Conservation (phyloP, 208 protist genomes). For the Trypanosoma avium region DNA sequence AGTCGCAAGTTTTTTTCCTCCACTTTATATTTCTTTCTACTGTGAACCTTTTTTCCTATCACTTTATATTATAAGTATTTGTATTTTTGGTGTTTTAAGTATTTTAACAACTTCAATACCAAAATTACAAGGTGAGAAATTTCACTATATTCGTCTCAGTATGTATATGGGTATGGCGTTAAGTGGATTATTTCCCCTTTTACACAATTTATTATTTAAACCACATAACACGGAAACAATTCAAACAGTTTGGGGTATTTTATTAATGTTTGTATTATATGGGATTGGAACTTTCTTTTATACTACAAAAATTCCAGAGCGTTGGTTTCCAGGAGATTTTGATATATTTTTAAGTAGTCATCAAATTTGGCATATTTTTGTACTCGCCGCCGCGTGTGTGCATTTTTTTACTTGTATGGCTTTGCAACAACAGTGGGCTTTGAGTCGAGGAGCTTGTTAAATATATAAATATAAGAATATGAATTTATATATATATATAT, state of each 20-base stretch:
- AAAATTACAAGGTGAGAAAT: conserved; percentile 17
- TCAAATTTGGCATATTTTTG: conserved; percentile 66
- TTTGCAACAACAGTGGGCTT: conserved; percentile 37
- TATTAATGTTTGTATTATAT: conserved; percentile 47
- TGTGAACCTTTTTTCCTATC: conserved; percentile 33
- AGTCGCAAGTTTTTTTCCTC: conserved; percentile 47
- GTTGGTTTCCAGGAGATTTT: conserved; percentile 46
- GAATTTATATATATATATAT: conserved; percentile 2
- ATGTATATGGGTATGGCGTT: conserved; percentile 38
- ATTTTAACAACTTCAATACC: conserved; percentile 26
- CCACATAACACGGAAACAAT: conserved; percentile 6
- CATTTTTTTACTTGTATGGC: conserved; percentile 49
- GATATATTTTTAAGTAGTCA: conserved; percentile 51
- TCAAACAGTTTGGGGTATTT: conserved; percentile 22
- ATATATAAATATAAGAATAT: too few species aligned
- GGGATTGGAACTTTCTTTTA: conserved; percentile 52
- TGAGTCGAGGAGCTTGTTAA: conserved; percentile 38
- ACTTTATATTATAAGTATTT: conserved; percentile 41
- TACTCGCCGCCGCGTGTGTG: conserved; percentile 44
- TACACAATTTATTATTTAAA: conserved; percentile 31
- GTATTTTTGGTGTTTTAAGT: conserved; percentile 29
- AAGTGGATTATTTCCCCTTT: conserved; percentile 32
- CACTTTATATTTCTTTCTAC: conserved; percentile 47
- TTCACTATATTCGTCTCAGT: conserved; percentile 22
- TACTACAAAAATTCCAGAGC: conserved; percentile 43